Evolutionary conservation across 2,329 filamentous ascomycete genomes (phyloP), one percentile per base, ranked within the genome.

Genomic region (Neofusicoccum laricinum): DNA sequence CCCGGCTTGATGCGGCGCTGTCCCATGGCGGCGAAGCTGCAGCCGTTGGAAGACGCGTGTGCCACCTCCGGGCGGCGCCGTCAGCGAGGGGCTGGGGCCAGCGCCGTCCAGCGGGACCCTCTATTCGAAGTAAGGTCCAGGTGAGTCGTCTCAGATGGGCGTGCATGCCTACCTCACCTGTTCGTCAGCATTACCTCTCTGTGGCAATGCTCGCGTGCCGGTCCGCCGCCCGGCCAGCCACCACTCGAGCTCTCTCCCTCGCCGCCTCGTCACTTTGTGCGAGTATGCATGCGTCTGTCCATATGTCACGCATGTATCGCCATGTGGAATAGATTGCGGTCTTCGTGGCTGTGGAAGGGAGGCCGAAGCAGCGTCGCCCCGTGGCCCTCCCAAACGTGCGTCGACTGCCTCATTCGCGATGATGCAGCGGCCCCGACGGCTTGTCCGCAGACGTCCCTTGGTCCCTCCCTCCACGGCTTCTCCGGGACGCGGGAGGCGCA

Each of bases 71-170:
- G 25, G 25, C 25, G 25, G 25, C 25, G 41, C 41, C 15, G 41
- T 59, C 55, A 59, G 40, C 55, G 55, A 59, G 55, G 36, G 55
- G 55, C 55, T 58, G 55, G 40, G 51, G 53, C 7, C 53, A 38
- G 32, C 17, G 25, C 38, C n/a, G 21, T 58, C 38, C 53, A 11
- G 4, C n/a, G n/a, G n/a, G n/a, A n/a, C n/a, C 40, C 21, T 58
- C 15, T 34, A 45, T 43, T 58, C 51, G 53, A 58, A 58, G 53
- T 7, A 58, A 58, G 38, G 53, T 19, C 25, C 21, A 25, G 21
- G 53, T 17, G 38, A 45, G 40, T 21, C 15, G 51, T 57, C 51
- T 57, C 51, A 43, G 51, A 57, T 21, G 34, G 34, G 12, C 32
- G 11, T 55, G 34, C 50, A 50, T 50, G 25, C 48, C 14, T 17